Percentiles rank a stretch among this genome's conserved stretches.
phyloP scores from a whole-genome alignment of 805 yeast genomes.

The Saccharomyces jurei region DNA sequence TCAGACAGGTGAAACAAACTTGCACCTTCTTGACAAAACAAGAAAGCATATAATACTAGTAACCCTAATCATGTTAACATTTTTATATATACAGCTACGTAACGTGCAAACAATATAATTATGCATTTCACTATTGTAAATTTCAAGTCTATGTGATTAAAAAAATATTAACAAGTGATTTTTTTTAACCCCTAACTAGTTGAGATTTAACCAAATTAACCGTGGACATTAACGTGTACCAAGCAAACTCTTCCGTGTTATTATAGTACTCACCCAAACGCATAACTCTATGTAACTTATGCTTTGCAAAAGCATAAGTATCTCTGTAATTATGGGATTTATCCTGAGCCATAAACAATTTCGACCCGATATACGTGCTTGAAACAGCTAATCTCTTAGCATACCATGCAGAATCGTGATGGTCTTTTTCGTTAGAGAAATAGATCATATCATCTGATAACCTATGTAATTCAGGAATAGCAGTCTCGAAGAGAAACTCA shows the following conservation, averaged over 20 bases:
- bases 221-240: conserved; percentile 57
- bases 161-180: neutral
- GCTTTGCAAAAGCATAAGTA: conserved; percentile 59
- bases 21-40: neutral
- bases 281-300: conserved; percentile 46
- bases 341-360: conserved; percentile 75
- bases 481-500: conserved; percentile 41
- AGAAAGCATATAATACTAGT: neutral
- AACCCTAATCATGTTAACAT: neutral
- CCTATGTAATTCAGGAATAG: conserved; percentile 62
- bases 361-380: conserved; percentile 64
- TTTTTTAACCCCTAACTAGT: conserved; percentile 40
- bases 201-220: conserved; percentile 65
- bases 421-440: conserved; percentile 71
- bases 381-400: conserved; percentile 70
- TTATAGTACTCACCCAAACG: conserved; percentile 52
- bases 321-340: conserved; percentile 43
- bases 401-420: conserved; percentile 80
- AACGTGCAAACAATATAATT: neutral
- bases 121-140: neutral
- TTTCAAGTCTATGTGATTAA: neutral
- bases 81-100: conserved; percentile 4
- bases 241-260: conserved; percentile 66
- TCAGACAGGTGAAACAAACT: neutral
- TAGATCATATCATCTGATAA: conserved; percentile 78